Conservation (phyloP, 805 yeast species). For the Kluyveromyces starmeri region DNA sequence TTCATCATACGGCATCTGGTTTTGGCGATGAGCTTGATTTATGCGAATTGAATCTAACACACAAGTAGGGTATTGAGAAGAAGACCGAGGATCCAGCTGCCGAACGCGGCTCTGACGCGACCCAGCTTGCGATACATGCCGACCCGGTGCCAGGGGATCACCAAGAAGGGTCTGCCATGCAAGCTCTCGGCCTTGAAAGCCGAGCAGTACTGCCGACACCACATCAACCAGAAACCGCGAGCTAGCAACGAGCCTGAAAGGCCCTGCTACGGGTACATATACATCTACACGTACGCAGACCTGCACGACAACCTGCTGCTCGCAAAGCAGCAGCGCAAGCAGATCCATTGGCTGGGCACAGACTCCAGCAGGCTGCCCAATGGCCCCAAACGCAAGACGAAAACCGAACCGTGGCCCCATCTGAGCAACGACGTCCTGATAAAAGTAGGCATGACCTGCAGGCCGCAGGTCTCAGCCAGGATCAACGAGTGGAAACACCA, state of each 20-base stretch:
- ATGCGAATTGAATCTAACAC: too few relatives aligned
- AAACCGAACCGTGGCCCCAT: conserved; percentile 2
- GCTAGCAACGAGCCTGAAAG: not conserved
- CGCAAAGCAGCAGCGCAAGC: not conserved
- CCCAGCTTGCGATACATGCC: too few relatives aligned
- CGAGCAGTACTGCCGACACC: conserved; percentile 16
- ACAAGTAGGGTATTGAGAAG: too few relatives aligned
- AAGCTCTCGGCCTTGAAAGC: conserved; percentile 8
- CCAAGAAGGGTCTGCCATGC: conserved; percentile 17
- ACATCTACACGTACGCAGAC: conserved; percentile 19
- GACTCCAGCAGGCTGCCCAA: not conserved
- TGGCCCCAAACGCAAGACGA: not conserved
- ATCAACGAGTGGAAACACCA: conserved; percentile 22
- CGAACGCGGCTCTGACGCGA: too few relatives aligned
- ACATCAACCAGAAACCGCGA: conserved; percentile 5
- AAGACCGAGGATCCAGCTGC: too few relatives aligned
- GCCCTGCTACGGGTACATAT: conserved; percentile 17
- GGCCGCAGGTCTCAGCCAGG: conserved; percentile 16
- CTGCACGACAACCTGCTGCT: conserved; percentile 5
- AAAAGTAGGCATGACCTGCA: conserved; percentile 28
- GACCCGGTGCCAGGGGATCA: conserved; percentile 18
- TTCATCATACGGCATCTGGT: too few relatives aligned
- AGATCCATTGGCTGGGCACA: not conserved
- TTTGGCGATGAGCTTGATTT: too few relatives aligned
- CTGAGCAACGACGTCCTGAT: conserved; percentile 15